Evolutionary conservation across 192 early-diverging fungal species (phyloP), one percentile per base, ranked within the genome.

Genomic region (Geosiphon pyriformis): DNA sequence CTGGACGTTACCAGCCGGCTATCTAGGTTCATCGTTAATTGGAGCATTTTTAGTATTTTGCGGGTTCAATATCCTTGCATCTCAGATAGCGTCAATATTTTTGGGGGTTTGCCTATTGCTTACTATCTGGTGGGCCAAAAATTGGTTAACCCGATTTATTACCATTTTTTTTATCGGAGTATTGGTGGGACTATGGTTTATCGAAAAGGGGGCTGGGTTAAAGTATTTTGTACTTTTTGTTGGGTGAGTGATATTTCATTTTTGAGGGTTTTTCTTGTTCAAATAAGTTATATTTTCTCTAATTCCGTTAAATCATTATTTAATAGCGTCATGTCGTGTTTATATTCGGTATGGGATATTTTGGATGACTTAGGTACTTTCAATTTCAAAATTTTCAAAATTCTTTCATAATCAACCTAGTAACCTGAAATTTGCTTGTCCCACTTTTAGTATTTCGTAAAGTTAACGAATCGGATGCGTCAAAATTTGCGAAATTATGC

Each of bases 311-410:
- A 1, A 51, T 42, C 54, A 15, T 48, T 62, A 10, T 71, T 47
- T 59, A 33, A 35, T 72, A 90, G 94, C 32, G 89, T 92, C 17
- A 98, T 98, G 96, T 89, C 85, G 2, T 88, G 90, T 26, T 78
- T 96, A 31, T 98, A 98, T 71, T 87, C 88, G 55, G 81, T 95
- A 27, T 94, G 94, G 88, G 96, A 98, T 77, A 97, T 97, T 74
- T 73, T 97, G 55, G 96, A 98, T 47, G 94, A 97, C 79, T 57
- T 67, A 31, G 54, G 65, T 67, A 57, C 23, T 18, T 71, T 7
- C 17, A 11, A 49, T 42, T 42, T 6, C 37, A 42, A 8, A 25
- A 54, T 63, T 50, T 27, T 23, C n/a, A 20, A 23, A 46, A 29
- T 48, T n/a, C 27, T 49, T 12, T 27, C 2, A 6, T 1, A 10